Evolutionary conservation across 2,329 filamentous ascomycete genomes (phyloP).

Genomic region (Trichoderma hamatum): DNA sequence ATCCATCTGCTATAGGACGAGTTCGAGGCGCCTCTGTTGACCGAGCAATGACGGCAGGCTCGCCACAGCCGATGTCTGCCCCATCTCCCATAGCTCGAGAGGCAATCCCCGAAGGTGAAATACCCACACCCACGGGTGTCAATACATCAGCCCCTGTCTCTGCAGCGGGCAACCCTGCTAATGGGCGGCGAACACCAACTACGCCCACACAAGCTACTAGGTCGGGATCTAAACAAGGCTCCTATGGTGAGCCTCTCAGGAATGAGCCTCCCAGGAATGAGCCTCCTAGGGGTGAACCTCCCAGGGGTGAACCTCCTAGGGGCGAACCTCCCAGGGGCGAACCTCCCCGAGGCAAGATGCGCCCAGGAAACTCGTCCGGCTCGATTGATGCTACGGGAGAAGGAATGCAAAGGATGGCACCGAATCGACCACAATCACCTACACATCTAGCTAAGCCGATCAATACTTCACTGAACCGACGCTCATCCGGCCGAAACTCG

Average conservation of each 20-base stretch:
- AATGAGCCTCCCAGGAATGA: neutral
- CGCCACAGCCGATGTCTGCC: slow-evolving; percentile 40
- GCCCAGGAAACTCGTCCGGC: slow-evolving; percentile 55
- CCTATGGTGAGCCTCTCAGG: slow-evolving; percentile 38
- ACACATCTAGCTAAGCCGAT: slow-evolving; percentile 60
- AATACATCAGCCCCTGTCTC: slow-evolving; percentile 29
- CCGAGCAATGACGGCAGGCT: slow-evolving; percentile 42
- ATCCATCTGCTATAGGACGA: slow-evolving; percentile 47
- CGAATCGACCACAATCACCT: slow-evolving; percentile 56
- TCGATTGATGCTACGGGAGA: slow-evolving; percentile 72
- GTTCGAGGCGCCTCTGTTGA: slow-evolving; percentile 56
- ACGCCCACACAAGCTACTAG: slow-evolving; percentile 60
- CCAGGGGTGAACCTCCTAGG: neutral
- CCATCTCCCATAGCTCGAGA: slow-evolving; percentile 49
- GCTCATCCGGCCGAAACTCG: slow-evolving; percentile 63
- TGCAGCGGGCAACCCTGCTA: slow-evolving; percentile 38
- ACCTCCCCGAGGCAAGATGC: slow-evolving; percentile 36
- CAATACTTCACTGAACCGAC: slow-evolving; percentile 61
- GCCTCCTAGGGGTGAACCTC: neutral
- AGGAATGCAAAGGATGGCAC: slow-evolving; percentile 48
- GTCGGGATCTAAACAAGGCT: slow-evolving; percentile 44
- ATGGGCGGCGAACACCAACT: slow-evolving; percentile 67
- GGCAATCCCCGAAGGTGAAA: slow-evolving; percentile 50
- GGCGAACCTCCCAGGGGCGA: slow-evolving; percentile 24
- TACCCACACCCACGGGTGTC: slow-evolving; percentile 32